A percentile compares a stretch with the other conserved stretches of the same genome.
Evolutionary conservation across 2,329 filamentous ascomycete genomes (phyloP).

Genomic region (Colletotrichum siamense): DNA sequence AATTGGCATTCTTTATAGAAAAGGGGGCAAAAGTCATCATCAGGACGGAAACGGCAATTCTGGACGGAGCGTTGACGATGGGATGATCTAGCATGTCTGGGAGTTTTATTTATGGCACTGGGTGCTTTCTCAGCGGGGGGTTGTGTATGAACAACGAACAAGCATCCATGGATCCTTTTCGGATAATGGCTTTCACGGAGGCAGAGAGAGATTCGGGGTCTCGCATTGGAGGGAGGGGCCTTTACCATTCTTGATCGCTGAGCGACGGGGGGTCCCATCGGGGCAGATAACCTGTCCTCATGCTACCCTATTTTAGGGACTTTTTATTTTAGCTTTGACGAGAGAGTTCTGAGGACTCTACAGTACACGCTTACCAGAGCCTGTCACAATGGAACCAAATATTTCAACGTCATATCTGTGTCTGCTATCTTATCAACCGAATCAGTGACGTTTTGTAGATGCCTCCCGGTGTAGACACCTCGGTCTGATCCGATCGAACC

Average conservation of each 20-base stretch:
- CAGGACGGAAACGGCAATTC: background rate
- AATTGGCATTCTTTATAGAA: background rate
- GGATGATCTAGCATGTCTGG: slow-evolving; percentile 13
- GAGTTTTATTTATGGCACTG: background rate
- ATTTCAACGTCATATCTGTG: background rate
- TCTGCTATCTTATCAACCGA: background rate
- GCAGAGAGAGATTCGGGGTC: background rate
- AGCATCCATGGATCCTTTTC: background rate
- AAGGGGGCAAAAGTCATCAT: background rate
- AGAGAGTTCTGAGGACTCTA: background rate
- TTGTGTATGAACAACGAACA: slow-evolving; percentile 9
- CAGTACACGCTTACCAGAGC: slow-evolving; percentile 10
- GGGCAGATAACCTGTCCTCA: background rate
- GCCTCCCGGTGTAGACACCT: background rate
- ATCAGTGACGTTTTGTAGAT: background rate
- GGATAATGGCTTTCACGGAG: background rate
- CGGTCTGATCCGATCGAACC: slow-evolving; percentile 13
- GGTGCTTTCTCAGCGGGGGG: background rate
- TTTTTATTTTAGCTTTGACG: background rate
- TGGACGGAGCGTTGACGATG: slow-evolving; percentile 1
- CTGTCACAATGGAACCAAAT: background rate
- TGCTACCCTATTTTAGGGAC: background rate
- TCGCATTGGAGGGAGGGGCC: background rate
- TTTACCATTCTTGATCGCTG: slow-evolving; percentile 7
- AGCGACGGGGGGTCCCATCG: background rate